A percentile compares a stretch with the other conserved stretches of the same genome.
These are phyloP conservation scores for Hypoxylon sp. DNA, from an alignment of 2,329 filamentous ascomycete genomes.

Conservation along the genomic window DNA sequence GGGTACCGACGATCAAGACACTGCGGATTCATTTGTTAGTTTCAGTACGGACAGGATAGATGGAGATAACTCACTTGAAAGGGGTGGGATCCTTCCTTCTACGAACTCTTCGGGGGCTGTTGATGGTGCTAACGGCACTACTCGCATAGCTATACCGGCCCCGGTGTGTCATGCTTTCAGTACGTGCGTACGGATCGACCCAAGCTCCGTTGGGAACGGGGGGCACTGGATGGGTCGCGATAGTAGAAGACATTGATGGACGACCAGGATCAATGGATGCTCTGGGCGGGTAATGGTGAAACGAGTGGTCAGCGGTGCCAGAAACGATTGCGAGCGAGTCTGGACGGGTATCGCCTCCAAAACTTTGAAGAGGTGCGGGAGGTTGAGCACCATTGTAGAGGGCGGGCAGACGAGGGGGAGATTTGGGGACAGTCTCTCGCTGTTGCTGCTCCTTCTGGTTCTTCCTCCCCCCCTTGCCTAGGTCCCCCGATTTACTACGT, in stretches of 20 bases:
- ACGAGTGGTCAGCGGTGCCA: slow-evolving; percentile 54
- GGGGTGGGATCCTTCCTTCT: slow-evolving; percentile 97
- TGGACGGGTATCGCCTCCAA: slow-evolving; percentile 55
- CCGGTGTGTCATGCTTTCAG: slow-evolving; percentile 96
- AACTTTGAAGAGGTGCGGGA: slow-evolving; percentile 53
- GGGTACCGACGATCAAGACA: slow-evolving; percentile 89
- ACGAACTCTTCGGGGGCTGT: slow-evolving; percentile 91
- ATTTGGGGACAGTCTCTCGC: slow-evolving; percentile 67
- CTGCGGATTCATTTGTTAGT: slow-evolving; percentile 62
- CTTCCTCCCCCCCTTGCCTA: slow-evolving; percentile 65
- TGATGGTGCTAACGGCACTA: slow-evolving; percentile 90
- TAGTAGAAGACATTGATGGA: slow-evolving; percentile 58
- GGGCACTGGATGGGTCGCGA: slow-evolving; percentile 72
- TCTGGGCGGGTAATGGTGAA: slow-evolving; percentile 58
- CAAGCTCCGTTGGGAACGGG: slow-evolving; percentile 73
- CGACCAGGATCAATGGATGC: slow-evolving; percentile 68
- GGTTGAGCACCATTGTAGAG: slow-evolving; percentile 59
- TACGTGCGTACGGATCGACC: slow-evolving; percentile 83
- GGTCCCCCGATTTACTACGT: slow-evolving; percentile 69
- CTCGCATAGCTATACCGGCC: slow-evolving; percentile 97
- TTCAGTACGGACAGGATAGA: neutral
- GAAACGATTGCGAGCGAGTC: slow-evolving; percentile 55
- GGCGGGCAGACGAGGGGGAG: slow-evolving; percentile 71
- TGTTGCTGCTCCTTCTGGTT: slow-evolving; percentile 68
- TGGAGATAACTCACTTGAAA: slow-evolving; percentile 84